Percentiles rank a stretch among this genome's conserved stretches.
These are phyloP conservation scores for Colletotrichum limetticola DNA, from an alignment of 2,329 filamentous ascomycete species.

Conservation along the genomic window DNA sequence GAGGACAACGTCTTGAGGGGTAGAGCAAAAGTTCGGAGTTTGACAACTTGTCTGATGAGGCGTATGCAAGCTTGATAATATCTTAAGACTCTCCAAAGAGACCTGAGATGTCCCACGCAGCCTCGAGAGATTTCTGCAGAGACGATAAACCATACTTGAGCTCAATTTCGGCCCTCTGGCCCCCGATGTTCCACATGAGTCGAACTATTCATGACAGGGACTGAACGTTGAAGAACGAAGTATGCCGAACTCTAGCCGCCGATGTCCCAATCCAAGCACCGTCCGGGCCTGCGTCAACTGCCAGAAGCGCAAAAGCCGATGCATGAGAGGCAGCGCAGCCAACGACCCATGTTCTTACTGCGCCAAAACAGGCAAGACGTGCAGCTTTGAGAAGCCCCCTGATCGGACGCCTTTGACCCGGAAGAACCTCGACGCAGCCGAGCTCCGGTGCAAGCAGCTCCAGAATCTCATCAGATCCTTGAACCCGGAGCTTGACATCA, in stretches of 20 bases:
- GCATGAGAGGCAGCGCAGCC: constrained; percentile 24
- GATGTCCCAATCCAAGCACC: not conserved
- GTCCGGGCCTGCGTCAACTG: constrained; percentile 37
- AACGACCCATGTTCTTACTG: constrained; percentile 44
- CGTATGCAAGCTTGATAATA: too few relatives aligned
- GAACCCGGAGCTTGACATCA: constrained; percentile 42
- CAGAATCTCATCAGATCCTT: constrained; percentile 41
- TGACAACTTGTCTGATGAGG: too few relatives aligned
- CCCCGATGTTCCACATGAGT: too few relatives aligned
- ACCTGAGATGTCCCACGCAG: too few relatives aligned
- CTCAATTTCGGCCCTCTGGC: too few relatives aligned
- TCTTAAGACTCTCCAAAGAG: too few relatives aligned
- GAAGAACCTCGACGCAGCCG: constrained; percentile 47
- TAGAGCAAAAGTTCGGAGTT: not conserved
- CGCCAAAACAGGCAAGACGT: constrained; percentile 42
- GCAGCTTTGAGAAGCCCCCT: constrained; percentile 46
- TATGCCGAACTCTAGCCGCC: not conserved
- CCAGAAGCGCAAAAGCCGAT: constrained; percentile 35
- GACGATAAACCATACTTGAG: too few relatives aligned
- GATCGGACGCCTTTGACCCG: constrained; percentile 47
- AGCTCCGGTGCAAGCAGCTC: constrained; percentile 42
- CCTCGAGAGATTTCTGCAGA: too few relatives aligned
- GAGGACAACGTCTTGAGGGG: constrained; percentile 1
- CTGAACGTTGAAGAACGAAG: not conserved
- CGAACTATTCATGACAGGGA: too few relatives aligned